Percentiles rank a stretch among this genome's conserved stretches.
phyloP scores from a whole-genome alignment of 345 rosid species.

The Linum lewisii region DNA sequence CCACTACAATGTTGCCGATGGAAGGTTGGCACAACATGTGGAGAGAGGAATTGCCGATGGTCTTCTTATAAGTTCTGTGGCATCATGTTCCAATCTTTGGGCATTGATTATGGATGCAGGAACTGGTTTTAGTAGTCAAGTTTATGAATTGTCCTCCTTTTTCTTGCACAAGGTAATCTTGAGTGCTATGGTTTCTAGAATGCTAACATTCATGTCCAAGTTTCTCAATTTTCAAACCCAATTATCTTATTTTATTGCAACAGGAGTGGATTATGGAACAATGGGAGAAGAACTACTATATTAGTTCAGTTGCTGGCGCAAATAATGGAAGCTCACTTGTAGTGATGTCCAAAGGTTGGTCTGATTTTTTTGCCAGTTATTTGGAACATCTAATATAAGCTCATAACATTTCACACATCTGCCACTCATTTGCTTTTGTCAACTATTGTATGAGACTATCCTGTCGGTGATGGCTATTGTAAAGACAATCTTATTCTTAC shows the following conservation, averaged over 20 bases:
- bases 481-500: not conserved
- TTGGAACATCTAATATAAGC: not conserved
- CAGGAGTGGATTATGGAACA: slow-evolving; percentile 8
- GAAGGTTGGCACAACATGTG: slow-evolving; percentile 26
- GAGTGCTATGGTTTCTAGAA: not conserved
- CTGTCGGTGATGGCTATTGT: not conserved
- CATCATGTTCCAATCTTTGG: slow-evolving; percentile 1
- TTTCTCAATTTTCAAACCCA: not conserved
- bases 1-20: slow-evolving; percentile 28
- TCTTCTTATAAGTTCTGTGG: slow-evolving; percentile 5
- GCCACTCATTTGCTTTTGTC: not conserved
- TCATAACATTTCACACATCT: not conserved
- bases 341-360: slow-evolving; percentile 5
- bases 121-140: slow-evolving; percentile 3
- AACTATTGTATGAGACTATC: not conserved
- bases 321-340: slow-evolving; percentile 3
- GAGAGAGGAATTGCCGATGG: slow-evolving; percentile 17
- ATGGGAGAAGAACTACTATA: slow-evolving; percentile 6
- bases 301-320: slow-evolving; percentile 6
- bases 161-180: slow-evolving; percentile 5
- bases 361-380: not conserved
- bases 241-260: not conserved
- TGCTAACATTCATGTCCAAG: not conserved
- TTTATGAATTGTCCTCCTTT: slow-evolving; percentile 2
- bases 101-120: slow-evolving; percentile 5